phyloP scores from a whole-genome alignment of 305 asterid species.

The Solanum chacoense region DNA sequence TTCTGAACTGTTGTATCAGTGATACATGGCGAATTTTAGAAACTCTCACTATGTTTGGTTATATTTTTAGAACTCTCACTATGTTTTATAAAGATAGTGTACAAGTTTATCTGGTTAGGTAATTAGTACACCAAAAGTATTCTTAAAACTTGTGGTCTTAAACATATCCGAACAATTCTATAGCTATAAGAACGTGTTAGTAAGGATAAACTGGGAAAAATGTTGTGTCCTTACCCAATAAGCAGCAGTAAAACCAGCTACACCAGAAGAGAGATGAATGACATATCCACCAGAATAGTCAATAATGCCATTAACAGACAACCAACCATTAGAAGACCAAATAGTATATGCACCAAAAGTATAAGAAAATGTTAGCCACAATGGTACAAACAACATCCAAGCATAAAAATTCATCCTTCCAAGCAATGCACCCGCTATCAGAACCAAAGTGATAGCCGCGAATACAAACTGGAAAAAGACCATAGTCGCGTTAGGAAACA shows the following conservation, averaged over 20 bases:
- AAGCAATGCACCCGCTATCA: conserved; percentile 53
- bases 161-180: background rate
- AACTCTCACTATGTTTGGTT: background rate
- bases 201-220: background rate
- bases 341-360: conserved; percentile 47
- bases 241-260: conserved; percentile 66
- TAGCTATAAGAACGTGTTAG: background rate
- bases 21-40: background rate
- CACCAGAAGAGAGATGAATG: conserved; percentile 51
- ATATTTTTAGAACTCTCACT: background rate
- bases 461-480: conserved; percentile 57
- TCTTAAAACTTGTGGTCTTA: background rate
- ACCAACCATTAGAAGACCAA: conserved; percentile 42
- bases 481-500: conserved; percentile 52
- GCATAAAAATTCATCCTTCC: conserved; percentile 60
- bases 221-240: conserved; percentile 28
- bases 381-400: conserved; percentile 61
- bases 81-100: background rate
- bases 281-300: conserved; percentile 60
- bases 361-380: conserved; percentile 57
- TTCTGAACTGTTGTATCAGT: background rate
- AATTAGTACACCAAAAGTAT: background rate
- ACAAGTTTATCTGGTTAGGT: background rate
- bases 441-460: conserved; percentile 45
- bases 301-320: conserved; percentile 28